Evolutionary conservation across 2,329 filamentous ascomycete species (phyloP), one percentile per base, ranked within the genome.

Genomic region (Gremmenia infestans): DNA sequence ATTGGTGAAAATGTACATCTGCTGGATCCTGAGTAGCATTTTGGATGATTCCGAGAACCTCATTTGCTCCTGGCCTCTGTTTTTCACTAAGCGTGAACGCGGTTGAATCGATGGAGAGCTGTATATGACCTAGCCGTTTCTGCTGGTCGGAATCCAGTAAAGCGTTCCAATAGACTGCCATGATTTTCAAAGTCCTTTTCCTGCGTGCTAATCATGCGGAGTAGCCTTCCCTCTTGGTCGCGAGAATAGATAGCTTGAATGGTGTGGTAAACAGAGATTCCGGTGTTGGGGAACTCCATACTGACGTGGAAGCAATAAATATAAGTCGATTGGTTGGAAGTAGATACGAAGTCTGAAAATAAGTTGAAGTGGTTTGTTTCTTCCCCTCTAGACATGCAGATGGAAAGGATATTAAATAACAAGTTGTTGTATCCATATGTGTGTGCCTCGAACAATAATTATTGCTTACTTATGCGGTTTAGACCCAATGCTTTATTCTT

Each of bases 261-360:
- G 19, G 22, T 53, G 19, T 53, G 51, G 22, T 47, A 53, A 35
- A 53, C 40, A 15, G 42, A 47, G 19, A 17, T 42, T 14, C 51
- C 51, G n/a, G 40, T 39, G 32, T 53, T 53, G 28, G 46, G 42
- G 15, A 53, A 53, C 32, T 53, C 42, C 51, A 53, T 53, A 9
- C 7, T 32, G 37, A 25, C 8, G 9, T 5, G 4, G 1, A 25
- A 25, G 23, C 6, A 4, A 25, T 25, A 4, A 19, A 19, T 1
- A 19, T 19, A 19, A 19, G 2, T 19, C 19, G 45, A 23, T 22
- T n/a, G 14, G 7, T 15, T 48, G 45, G 14, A 9, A 15, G 6
- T 23, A 19, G 19, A 19, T 19, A 19, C 19, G 19, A 19, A 19
- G 19, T 19, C 2, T 19, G 1, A 19, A 19, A 15, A 8, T 14